Base-by-base conservation (phyloP, 2,329 filamentous ascomycete species). In the Ceratocystis harringtonii region DNA sequence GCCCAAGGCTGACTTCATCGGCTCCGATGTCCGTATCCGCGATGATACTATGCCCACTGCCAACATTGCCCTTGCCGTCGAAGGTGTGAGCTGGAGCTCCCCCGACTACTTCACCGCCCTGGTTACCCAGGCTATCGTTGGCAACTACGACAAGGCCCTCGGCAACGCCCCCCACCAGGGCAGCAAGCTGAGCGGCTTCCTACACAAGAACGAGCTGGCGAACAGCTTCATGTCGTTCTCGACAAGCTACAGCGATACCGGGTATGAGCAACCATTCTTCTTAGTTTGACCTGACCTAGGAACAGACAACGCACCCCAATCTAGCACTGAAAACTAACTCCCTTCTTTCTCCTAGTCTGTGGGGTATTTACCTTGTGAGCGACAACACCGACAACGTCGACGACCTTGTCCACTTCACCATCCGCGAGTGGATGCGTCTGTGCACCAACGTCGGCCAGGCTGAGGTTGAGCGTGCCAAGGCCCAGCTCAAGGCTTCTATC, bases 181-280 rank as follows among this genome's bases (percentile, higher is more conserved):
- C 73, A 96, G 91, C 89, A 96, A 95, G 84, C 90, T 99, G 73
- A 96, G 90, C 81, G 86, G 88, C 70, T 90, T 94, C 73, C 87
- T 99, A 71, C 89, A 95, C 83, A 87, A 95, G 79, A 85, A 97
- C 80, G 87, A 92, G 77, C 84, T 99, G 69, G 94, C 94, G 78
- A 99, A 96, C 82, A 96, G 92, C 85, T 99, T 96, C 84, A 99
- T 99, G 95, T 95, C 90, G 81, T 99, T 99, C 81, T 96, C 92
- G 70, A 99, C 94, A 71, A 96, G 90, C 83, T 99, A 99, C 81
- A 97, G 92, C 75, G 94, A 99, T 78, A 99, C 94, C 76, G 94
- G 92, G 91, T 96, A 84, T 78, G 86, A 76, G 43, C n/a, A 25
- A 52, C 22, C n/a, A 8, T 8, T 25, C 48, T 25, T 12, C 48